These are phyloP conservation scores for Astragalus membranaceus DNA, from an alignment of 306 rosid species.

Conservation along the genomic window DNA sequence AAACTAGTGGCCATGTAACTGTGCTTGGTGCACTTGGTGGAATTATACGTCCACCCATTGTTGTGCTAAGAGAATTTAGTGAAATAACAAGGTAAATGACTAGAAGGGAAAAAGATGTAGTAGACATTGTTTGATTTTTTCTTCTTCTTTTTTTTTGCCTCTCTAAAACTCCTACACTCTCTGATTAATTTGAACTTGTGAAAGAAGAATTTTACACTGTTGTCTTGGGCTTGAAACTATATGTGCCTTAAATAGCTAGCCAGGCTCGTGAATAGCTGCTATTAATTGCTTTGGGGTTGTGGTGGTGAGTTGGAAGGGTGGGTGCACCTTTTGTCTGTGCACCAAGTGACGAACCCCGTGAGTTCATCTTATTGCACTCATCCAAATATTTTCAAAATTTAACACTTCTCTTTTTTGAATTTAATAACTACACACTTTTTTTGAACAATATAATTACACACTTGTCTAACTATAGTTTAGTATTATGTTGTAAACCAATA, in stretches of 20 bases:
- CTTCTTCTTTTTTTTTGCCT: neutral
- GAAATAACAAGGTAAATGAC: slow-evolving; percentile 32
- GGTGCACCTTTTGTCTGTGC: slow-evolving; percentile 35
- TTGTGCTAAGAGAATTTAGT: slow-evolving; percentile 19
- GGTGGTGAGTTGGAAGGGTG: slow-evolving; percentile 45
- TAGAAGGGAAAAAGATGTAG: slow-evolving; percentile 17
- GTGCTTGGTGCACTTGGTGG: slow-evolving; percentile 88
- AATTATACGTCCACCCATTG: slow-evolving; percentile 49
- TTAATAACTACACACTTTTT: neutral
- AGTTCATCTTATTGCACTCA: slow-evolving; percentile 39
- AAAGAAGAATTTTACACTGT: neutral
- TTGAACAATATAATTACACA: too few species aligned
- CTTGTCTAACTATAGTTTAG: too few species aligned
- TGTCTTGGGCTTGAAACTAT: too few species aligned
- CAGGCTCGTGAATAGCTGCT: slow-evolving; percentile 50
- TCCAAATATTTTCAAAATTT: neutral
- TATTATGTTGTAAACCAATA: too few species aligned
- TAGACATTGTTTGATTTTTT: slow-evolving; percentile 24
- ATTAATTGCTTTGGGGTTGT: slow-evolving; percentile 13
- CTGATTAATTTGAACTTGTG: neutral
- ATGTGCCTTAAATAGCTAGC: slow-evolving; percentile 38
- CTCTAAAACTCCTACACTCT: neutral
- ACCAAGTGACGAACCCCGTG: slow-evolving; percentile 53
- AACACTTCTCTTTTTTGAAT: neutral
- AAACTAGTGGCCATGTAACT: slow-evolving; percentile 54